phyloP scores from a whole-genome alignment of 2,329 filamentous ascomycete species.

The Neofusicoccum laricinum region DNA sequence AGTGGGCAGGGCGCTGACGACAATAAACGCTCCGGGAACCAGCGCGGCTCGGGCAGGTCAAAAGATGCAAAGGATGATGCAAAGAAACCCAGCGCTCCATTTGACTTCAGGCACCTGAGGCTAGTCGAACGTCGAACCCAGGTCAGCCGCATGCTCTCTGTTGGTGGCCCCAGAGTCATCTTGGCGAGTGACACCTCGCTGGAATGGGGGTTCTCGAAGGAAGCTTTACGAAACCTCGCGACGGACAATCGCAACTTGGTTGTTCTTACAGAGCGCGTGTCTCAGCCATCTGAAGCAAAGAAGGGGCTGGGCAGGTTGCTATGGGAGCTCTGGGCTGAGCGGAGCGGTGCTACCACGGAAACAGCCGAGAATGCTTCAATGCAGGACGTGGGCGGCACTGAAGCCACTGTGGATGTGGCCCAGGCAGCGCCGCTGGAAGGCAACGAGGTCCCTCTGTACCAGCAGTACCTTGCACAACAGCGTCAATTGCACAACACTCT shows the following conservation, averaged over 20 bases:
- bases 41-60: slow-evolving; percentile 37
- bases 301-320: slow-evolving; percentile 65
- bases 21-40: slow-evolving; percentile 30
- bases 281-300: slow-evolving; percentile 33
- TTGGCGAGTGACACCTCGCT: slow-evolving; percentile 85
- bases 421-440: slow-evolving; percentile 66
- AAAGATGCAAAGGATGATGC: slow-evolving; percentile 39
- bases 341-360: slow-evolving; percentile 25
- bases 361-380: slow-evolving; percentile 59
- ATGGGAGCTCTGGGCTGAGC: slow-evolving; percentile 57
- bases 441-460: slow-evolving; percentile 76
- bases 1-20: slow-evolving; percentile 30
- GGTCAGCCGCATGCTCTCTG: slow-evolving; percentile 65
- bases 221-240: slow-evolving; percentile 71
- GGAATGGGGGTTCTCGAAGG: slow-evolving; percentile 92
- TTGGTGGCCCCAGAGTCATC: slow-evolving; percentile 66
- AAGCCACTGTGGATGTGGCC: slow-evolving; percentile 27
- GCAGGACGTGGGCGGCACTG: slow-evolving; percentile 61
- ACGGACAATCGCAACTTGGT: slow-evolving; percentile 77
- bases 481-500: slow-evolving; percentile 80
- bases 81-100: slow-evolving; percentile 64
- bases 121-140: slow-evolving; percentile 79
- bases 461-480: slow-evolving; percentile 88
- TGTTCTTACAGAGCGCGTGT: slow-evolving; percentile 75
- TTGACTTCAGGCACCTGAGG: slow-evolving; percentile 84